Conservation (phyloP, 2,329 filamentous ascomycete species). For the Pestalotiopsis sp. region DNA sequence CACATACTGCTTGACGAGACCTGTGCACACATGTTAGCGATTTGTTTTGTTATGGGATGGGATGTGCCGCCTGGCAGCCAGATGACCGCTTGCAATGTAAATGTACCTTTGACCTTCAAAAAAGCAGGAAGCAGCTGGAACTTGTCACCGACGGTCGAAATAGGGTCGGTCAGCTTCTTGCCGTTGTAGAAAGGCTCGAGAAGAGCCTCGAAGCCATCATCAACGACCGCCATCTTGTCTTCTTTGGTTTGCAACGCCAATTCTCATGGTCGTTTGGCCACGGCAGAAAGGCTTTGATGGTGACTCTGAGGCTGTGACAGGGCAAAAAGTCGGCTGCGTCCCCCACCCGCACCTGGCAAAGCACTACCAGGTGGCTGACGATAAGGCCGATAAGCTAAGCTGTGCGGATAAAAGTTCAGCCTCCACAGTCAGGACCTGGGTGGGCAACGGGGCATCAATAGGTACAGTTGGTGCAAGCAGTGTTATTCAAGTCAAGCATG, state of each 20-base stretch:
- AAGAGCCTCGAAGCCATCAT: conserved; percentile 68
- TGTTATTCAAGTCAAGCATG: no score
- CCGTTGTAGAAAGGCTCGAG: conserved; percentile 70
- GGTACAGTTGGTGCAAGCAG: no score
- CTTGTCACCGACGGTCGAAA: conserved; percentile 78
- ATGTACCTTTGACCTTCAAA: conserved; percentile 84
- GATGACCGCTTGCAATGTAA: conserved; percentile 28
- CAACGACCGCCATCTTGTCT: conserved; percentile 53
- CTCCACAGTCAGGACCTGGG: not conserved
- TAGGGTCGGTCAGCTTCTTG: conserved; percentile 67
- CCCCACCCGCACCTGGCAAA: conserved; percentile 9
- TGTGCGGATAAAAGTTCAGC: not conserved
- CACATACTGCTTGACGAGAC: conserved; percentile 82
- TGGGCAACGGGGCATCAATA: no score
- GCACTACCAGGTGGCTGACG: not conserved
- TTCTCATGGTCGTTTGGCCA: conserved; percentile 7
- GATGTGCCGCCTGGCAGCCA: conserved; percentile 18
- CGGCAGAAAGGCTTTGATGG: not conserved
- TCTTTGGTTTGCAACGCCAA: not conserved
- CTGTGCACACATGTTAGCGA: conserved; percentile 28
- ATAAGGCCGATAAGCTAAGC: conserved; percentile 9
- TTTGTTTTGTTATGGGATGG: conserved; percentile 20
- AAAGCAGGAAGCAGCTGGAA: conserved; percentile 98
- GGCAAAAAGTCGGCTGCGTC: not conserved
- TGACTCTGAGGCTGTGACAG: conserved; percentile 10